Conservation (phyloP, 2,329 filamentous ascomycete genomes). For the Plectosphaerella plurivora region DNA sequence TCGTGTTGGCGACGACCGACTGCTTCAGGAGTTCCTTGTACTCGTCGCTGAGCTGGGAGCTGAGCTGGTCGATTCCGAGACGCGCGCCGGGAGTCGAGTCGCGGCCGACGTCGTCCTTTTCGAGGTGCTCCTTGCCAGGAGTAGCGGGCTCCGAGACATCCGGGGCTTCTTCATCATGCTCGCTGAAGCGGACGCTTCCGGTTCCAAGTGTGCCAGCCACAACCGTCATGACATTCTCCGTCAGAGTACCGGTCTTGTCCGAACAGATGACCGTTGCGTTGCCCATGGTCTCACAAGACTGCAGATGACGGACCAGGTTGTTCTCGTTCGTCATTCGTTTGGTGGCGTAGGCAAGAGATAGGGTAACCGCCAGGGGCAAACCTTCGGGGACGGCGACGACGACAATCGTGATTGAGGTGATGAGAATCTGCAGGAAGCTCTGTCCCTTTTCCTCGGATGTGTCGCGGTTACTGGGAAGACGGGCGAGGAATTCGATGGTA, state of each 20-base stretch:
- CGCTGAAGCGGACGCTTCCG: slow-evolving; percentile 28
- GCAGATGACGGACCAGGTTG: slow-evolving; percentile 54
- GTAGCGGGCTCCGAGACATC: neutral
- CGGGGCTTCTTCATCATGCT: slow-evolving; percentile 18
- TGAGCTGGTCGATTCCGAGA: slow-evolving; percentile 4
- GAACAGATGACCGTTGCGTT: slow-evolving; percentile 61
- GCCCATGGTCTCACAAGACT: slow-evolving; percentile 60
- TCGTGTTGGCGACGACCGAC: slow-evolving; percentile 43
- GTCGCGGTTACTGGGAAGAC: slow-evolving; percentile 33
- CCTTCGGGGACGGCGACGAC: slow-evolving; percentile 59
- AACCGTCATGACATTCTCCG: slow-evolving; percentile 59
- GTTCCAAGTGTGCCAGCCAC: slow-evolving; percentile 49
- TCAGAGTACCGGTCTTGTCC: slow-evolving; percentile 63
- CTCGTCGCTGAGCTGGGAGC: slow-evolving; percentile 23
- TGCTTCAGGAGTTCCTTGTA: slow-evolving; percentile 31
- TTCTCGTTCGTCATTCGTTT: slow-evolving; percentile 61
- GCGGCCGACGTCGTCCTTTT: neutral
- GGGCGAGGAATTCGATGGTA: slow-evolving; percentile 14
- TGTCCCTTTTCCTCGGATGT: slow-evolving; percentile 39
- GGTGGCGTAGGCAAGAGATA: slow-evolving; percentile 58
- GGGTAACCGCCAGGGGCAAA: slow-evolving; percentile 54
- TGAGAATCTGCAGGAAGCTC: slow-evolving; percentile 42
- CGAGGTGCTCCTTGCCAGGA: slow-evolving; percentile 2
- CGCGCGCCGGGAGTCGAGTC: slow-evolving; percentile 1
- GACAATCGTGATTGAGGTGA: slow-evolving; percentile 44